Conservation (phyloP, 371 early-diverging fungal species). For the Sporodiniella umbellata region DNA sequence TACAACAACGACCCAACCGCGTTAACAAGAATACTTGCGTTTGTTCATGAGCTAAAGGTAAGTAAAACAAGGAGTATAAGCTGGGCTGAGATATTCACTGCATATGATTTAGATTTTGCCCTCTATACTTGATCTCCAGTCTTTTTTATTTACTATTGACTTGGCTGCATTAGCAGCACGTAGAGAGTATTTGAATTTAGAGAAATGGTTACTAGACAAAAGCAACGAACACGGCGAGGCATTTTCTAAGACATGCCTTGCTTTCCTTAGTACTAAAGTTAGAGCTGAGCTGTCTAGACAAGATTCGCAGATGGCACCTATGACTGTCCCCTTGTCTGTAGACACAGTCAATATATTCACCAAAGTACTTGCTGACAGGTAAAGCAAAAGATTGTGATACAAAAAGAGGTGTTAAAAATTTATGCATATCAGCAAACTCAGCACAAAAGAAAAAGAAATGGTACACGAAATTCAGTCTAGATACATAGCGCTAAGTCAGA, state of each 20-base stretch:
- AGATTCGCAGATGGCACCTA: slow-evolving; percentile 31
- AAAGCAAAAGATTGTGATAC: background rate
- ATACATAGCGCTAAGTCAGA: slow-evolving; percentile 8
- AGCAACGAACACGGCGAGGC: slow-evolving; percentile 61
- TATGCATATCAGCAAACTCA: slow-evolving; percentile 2
- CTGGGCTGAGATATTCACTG: too few species aligned
- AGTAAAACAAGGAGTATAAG: background rate
- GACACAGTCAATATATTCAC: slow-evolving; percentile 74
- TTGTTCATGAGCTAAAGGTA: slow-evolving; percentile 83
- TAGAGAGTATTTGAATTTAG: slow-evolving; percentile 78
- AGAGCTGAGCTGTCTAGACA: slow-evolving; percentile 44
- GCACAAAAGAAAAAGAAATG: slow-evolving; percentile 12
- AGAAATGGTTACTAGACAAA: slow-evolving; percentile 85
- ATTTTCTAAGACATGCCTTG: slow-evolving; percentile 73
- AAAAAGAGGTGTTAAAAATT: background rate
- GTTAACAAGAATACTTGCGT: slow-evolving; percentile 75
- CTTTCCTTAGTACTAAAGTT: slow-evolving; percentile 74
- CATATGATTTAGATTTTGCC: slow-evolving; percentile 79
- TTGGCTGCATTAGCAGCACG: slow-evolving; percentile 82
- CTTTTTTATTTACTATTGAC: slow-evolving; percentile 77
- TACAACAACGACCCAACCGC: slow-evolving; percentile 72
- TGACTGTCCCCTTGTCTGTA: slow-evolving; percentile 59
- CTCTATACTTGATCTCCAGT: slow-evolving; percentile 67
- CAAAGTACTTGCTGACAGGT: slow-evolving; percentile 63
- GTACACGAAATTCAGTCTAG: slow-evolving; percentile 18